Conservation (phyloP, 257 asterid genomes). For the Nicotiana benthamiana region DNA sequence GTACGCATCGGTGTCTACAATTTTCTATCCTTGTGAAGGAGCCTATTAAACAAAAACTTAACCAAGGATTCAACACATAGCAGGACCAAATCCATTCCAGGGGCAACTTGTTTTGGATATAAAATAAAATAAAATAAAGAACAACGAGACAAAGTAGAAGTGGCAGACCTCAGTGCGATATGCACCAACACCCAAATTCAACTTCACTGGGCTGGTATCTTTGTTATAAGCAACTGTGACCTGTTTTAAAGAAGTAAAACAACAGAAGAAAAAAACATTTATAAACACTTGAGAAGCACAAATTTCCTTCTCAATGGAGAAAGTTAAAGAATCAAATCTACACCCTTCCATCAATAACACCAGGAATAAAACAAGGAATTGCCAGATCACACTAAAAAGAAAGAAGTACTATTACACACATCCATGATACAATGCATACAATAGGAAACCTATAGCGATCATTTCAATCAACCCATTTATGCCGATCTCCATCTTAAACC, state of each 20-base stretch:
- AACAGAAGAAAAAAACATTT: neutral
- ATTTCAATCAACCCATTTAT: neutral
- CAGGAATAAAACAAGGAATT: neutral
- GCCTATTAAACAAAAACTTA: no score
- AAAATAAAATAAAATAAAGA: neutral
- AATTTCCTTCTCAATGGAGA: neutral
- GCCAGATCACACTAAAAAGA: neutral
- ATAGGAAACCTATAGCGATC: neutral
- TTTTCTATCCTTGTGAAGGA: neutral
- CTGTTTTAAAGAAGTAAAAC: constrained; percentile 29
- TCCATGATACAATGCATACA: neutral
- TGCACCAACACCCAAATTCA: constrained; percentile 82
- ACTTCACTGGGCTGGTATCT: constrained; percentile 60
- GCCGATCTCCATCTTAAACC: neutral
- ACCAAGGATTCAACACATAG: no score
- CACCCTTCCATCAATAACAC: neutral
- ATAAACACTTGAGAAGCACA: constrained; percentile 1
- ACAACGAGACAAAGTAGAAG: neutral
- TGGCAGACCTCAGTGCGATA: constrained; percentile 70
- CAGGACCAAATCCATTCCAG: neutral
- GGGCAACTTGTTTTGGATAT: no score
- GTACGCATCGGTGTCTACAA: neutral
- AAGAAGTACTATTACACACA: neutral
- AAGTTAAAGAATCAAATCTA: neutral
- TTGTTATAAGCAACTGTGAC: constrained; percentile 78